Evolutionary conservation across 2,329 filamentous ascomycete genomes (phyloP).

Genomic region (Cladorrhinum sp.): DNA sequence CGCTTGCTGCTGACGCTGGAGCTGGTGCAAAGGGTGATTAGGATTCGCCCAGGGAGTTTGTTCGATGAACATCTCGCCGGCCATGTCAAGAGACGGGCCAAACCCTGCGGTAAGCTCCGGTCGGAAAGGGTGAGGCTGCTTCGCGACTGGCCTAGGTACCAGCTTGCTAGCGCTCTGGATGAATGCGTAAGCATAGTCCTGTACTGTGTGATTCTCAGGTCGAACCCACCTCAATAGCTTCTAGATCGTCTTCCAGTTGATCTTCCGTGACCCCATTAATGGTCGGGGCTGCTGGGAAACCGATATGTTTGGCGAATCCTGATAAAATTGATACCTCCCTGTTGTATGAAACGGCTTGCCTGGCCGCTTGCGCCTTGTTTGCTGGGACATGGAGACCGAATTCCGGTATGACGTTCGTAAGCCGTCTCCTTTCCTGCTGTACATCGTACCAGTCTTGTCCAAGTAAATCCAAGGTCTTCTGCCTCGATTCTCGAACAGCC

Average conservation of each 20-base stretch:
- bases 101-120: slow-evolving; percentile 38
- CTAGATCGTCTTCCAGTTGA: slow-evolving; percentile 83
- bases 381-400: slow-evolving; percentile 79
- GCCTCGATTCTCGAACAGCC: slow-evolving; percentile 75
- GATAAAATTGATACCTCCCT: slow-evolving; percentile 89
- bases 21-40: slow-evolving; percentile 68
- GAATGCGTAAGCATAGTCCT: slow-evolving; percentile 22
- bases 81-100: slow-evolving; percentile 46
- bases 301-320: slow-evolving; percentile 89
- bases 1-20: slow-evolving; percentile 37
- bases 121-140: slow-evolving; percentile 36
- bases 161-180: slow-evolving; percentile 34
- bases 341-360: slow-evolving; percentile 88
- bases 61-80: slow-evolving; percentile 83
- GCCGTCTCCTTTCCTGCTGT: slow-evolving; percentile 70
- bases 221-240: slow-evolving; percentile 77
- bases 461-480: slow-evolving; percentile 73
- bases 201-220: not conserved
- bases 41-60: slow-evolving; percentile 92
- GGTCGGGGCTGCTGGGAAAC: slow-evolving; percentile 91
- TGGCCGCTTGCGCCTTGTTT: slow-evolving; percentile 71
- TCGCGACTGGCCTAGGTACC: slow-evolving; percentile 12
- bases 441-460: slow-evolving; percentile 92
- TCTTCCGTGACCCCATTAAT: slow-evolving; percentile 68
- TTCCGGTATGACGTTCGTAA: slow-evolving; percentile 74